A percentile compares a stretch with the other conserved stretches of the same genome.
These are phyloP conservation scores for Aspergillus indologenus DNA, from an alignment of 495 filamentous ascomycete genomes.

Conservation along the genomic window DNA sequence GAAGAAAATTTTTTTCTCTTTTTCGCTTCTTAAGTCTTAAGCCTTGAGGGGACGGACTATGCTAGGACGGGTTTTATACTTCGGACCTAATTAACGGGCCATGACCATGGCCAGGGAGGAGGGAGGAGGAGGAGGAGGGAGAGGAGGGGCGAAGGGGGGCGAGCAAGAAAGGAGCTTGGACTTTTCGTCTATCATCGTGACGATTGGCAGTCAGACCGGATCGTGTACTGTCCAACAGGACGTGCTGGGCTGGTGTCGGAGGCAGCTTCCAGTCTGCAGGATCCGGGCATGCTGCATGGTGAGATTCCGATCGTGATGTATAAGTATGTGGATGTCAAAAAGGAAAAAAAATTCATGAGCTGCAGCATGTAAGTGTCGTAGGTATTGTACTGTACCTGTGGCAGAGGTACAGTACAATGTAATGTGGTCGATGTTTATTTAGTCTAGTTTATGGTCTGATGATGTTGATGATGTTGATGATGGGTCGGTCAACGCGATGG, in stretches of 20 bases:
- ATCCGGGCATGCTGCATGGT: neutral
- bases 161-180: neutral
- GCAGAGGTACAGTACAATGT: too few species aligned
- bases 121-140: neutral
- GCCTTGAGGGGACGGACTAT: neutral
- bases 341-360: neutral
- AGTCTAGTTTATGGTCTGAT: neutral
- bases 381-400: neutral
- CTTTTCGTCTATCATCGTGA: constrained; percentile 3
- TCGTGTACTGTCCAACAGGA: neutral
- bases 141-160: neutral
- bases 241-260: neutral
- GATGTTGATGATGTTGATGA: neutral
- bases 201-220: constrained; percentile 1
- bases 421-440: neutral
- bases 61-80: constrained; percentile 1
- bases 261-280: constrained; percentile 1
- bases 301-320: neutral
- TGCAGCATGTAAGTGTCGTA: neutral
- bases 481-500: constrained; percentile 1
- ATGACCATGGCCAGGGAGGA: too few species aligned
- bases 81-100: neutral
- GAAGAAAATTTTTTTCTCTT: neutral
- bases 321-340: neutral
- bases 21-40: too few species aligned